These are phyloP conservation scores for Claviceps quebecensis DNA, from an alignment of 2,329 filamentous ascomycete species.

Conservation along the genomic window DNA sequence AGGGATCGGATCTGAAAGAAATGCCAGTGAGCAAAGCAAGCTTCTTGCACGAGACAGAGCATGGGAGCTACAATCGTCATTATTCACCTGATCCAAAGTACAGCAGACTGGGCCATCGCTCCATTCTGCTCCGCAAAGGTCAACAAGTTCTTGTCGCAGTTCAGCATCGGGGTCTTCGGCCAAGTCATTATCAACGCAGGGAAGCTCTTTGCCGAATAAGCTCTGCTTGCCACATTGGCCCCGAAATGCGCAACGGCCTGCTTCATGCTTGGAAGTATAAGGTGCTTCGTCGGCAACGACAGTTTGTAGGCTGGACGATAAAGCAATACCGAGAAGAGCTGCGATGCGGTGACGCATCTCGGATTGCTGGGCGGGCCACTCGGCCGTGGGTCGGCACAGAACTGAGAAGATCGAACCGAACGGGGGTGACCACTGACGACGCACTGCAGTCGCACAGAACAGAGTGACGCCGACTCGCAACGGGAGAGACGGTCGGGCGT, in stretches of 20 bases:
- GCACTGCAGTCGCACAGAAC: neutral
- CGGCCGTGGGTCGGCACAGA: neutral
- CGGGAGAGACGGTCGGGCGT: too few species aligned
- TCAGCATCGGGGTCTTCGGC: slow-evolving; percentile 61
- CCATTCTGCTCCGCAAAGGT: slow-evolving; percentile 83
- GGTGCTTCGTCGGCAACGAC: slow-evolving; percentile 13
- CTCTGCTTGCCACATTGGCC: slow-evolving; percentile 85
- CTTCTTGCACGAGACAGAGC: neutral
- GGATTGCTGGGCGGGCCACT: slow-evolving; percentile 3
- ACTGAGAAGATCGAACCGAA: neutral
- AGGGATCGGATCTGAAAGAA: slow-evolving; percentile 55
- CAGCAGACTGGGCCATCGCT: slow-evolving; percentile 74
- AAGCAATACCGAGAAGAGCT: slow-evolving; percentile 18
- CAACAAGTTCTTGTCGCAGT: slow-evolving; percentile 63
- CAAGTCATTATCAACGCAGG: slow-evolving; percentile 80
- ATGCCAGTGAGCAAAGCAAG: neutral
- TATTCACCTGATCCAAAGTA: slow-evolving; percentile 55
- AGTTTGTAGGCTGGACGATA: slow-evolving; percentile 13
- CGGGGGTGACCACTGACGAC: neutral
- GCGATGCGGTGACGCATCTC: slow-evolving; percentile 20
- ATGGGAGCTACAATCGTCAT: slow-evolving; percentile 4
- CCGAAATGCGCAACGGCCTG: slow-evolving; percentile 77
- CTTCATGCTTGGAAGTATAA: slow-evolving; percentile 56
- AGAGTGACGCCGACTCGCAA: too few species aligned
- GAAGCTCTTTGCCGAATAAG: slow-evolving; percentile 78